phyloP scores from a whole-genome alignment of 139 green algal species.

The Closterium sp. region DNA sequence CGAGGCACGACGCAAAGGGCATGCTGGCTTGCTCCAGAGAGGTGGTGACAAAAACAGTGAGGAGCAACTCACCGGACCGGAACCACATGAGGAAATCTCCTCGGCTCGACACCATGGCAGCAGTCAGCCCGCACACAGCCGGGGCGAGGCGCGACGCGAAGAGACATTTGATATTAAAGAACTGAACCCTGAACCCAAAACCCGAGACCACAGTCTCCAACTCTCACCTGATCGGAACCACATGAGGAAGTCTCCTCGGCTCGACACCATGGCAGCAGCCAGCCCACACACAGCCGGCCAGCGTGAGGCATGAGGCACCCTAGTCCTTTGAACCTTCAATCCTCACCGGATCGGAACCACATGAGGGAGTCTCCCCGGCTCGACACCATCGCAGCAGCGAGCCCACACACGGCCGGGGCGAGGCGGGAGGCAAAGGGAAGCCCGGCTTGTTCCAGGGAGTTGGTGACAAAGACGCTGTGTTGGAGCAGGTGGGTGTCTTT shows the following conservation, averaged over 20 bases:
- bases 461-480: slow-evolving; percentile 15
- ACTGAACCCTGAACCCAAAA: too few relatives aligned
- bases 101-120: neutral
- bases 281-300: slow-evolving; percentile 16
- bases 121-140: slow-evolving; percentile 26
- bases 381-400: slow-evolving; percentile 15
- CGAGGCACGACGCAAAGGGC: neutral
- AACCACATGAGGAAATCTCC: slow-evolving; percentile 41
- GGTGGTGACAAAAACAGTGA: too few relatives aligned
- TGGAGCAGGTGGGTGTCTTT: neutral
- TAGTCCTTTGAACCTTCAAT: too few relatives aligned
- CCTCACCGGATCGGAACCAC: slow-evolving; percentile 34
- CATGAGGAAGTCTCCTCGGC: slow-evolving; percentile 25
- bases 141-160: neutral
- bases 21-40: too few relatives aligned
- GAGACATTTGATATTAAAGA: too few relatives aligned
- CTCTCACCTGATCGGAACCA: slow-evolving; percentile 29
- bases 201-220: too few relatives aligned
- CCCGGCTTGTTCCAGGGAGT: slow-evolving; percentile 16
- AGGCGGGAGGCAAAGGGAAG: slow-evolving; percentile 12
- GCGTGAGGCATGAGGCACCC: too few relatives aligned
- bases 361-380: slow-evolving; percentile 28
- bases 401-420: slow-evolving; percentile 20
- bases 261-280: slow-evolving; percentile 2
- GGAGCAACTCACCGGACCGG: too few relatives aligned